Base-by-base conservation (phyloP, 2,329 filamentous ascomycete genomes). In the Pseudocercospora crystallina region DNA sequence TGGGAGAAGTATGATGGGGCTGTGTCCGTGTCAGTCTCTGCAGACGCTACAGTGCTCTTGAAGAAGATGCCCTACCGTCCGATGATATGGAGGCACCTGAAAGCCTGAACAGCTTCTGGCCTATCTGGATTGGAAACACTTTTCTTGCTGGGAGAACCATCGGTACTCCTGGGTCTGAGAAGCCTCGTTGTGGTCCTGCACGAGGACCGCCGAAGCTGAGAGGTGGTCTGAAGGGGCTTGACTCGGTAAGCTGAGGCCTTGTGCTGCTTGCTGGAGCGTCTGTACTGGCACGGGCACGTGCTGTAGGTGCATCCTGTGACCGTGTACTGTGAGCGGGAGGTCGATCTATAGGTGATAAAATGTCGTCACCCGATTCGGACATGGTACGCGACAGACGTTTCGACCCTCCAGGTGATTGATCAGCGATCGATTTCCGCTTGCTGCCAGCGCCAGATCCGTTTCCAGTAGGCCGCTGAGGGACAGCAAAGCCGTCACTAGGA, bases 1-100 rank as follows among this genome's bases (percentile, higher is more conserved):
- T 90, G 86, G 14, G 92, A 95, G 73, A 97, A 96, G 71, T 96
- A 96, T 43, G 91, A 96, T 51, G 92, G 92, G 65, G 90, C 92
- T 95, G 73, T 76, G 75, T 5, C 30, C 67, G 65, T 74, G 67
- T 83, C 70, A 82, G 76, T 64, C 53, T 54, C 5, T 7, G 13
- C 17, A 7, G 13, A 3, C 2, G 7, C 29, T 8, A 9, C 11
- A 5, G n/a, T 38, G 47, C 35, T 47, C 8, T 17, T 36, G 37
- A 54, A 45, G 35, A 15, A 30, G 47, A 26, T 30, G 8, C 34
- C 81, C 75, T 71, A 87, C 84, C 84, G 81, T 88, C 85, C 57
- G 83, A 87, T 48, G 82, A 83, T 51, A 88, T 82, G 42, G 83
- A 87, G 10, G 85, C 84, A 30, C 85, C 85, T 8, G 84, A 87